Percentiles rank a stretch among this genome's conserved stretches.
phyloP scores from a whole-genome alignment of 2,329 filamentous ascomycete species.

The Cadophora luteo-olivacea region DNA sequence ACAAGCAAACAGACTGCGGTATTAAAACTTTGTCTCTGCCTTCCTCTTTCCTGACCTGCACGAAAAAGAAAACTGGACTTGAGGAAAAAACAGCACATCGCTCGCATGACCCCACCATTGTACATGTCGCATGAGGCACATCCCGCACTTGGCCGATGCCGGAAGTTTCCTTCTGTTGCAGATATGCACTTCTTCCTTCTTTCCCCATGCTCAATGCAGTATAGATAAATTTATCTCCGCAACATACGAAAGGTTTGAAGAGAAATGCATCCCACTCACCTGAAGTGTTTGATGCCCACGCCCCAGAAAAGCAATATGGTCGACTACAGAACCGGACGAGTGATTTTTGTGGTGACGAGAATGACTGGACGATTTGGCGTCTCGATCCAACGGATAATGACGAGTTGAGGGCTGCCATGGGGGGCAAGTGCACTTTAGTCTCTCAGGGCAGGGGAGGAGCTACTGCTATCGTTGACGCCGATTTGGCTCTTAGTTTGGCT shows the following conservation, averaged over 20 bases:
- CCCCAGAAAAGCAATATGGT: slow-evolving; percentile 31
- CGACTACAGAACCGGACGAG: slow-evolving; percentile 2
- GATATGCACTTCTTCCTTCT: background rate
- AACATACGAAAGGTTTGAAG: background rate
- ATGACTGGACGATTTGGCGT: slow-evolving; percentile 17
- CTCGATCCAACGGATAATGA: slow-evolving; percentile 29
- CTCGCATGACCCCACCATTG: slow-evolving; percentile 36
- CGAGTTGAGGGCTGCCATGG: slow-evolving; percentile 18
- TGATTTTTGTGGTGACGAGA: slow-evolving; percentile 14
- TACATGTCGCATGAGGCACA: slow-evolving; percentile 20
- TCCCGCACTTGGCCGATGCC: slow-evolving; percentile 32
- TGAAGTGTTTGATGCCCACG: slow-evolving; percentile 28
- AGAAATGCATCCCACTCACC: slow-evolving; percentile 33
- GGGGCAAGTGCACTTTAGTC: background rate
- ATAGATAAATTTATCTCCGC: background rate
- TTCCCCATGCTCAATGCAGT: background rate
- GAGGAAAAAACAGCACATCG: slow-evolving; percentile 31
- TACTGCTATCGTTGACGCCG: background rate
- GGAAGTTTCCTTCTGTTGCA: slow-evolving; percentile 20
- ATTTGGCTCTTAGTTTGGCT: background rate
- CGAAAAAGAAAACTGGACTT: slow-evolving; percentile 24
- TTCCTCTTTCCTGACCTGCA: background rate
- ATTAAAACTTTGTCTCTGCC: slow-evolving; percentile 23
- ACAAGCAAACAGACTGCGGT: slow-evolving; percentile 23
- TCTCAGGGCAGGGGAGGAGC: background rate